Evolutionary conservation across 23 red algal species (phyloP), one percentile per base, ranked within the genome.

Genomic region (Pyropia yezoensis): DNA sequence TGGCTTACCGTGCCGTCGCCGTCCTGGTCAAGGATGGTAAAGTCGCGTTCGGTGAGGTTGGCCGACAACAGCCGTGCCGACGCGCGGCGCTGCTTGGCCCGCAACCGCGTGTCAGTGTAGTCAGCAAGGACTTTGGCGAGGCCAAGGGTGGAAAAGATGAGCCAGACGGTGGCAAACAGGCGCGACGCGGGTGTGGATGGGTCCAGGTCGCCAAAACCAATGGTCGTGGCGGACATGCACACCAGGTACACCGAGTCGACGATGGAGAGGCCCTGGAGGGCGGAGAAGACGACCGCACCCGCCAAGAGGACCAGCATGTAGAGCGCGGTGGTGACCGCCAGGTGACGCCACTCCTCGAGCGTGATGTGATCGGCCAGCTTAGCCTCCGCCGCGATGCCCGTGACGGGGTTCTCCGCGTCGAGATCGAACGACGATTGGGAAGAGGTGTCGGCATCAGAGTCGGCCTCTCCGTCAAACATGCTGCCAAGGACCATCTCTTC

Each of bases 141-240:
- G 18, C n/a, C 63, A 15, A 89, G 71, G 18, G 84, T 89, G 7
- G 84, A 79, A 32, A 89, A 79, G 61, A 66, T 68, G 45, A 89
- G 65, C 84, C 84, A 89, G 12, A 89, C 74, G 27, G 84, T 80
- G 65, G 78, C 77, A 22, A 80, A 65, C 15, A 59, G 45, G 27
- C 77, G 74, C 33, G 66, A 58, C 24, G 39, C 15, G 25, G 68
- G 63, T 7, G 55, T 57, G 59, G 70, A 70, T 20, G 84, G 84
- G 49, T 79, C 73, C 26, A 63, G 58, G 55, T 89, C 84, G 0
- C 84, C 84, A 30, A 80, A 89, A 32, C 84, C 84, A 30, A 89
- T 73, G 21, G 84, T 89, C 3, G 75, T 71, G 64, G 67, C 76
- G 17, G 75, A 80, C 24, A 89, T 89, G 33, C 71, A 33, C 22